Evolutionary conservation across 129 eudicot species (phyloP), one percentile per base, ranked within the genome.

Genomic region (Apium graveolens): DNA sequence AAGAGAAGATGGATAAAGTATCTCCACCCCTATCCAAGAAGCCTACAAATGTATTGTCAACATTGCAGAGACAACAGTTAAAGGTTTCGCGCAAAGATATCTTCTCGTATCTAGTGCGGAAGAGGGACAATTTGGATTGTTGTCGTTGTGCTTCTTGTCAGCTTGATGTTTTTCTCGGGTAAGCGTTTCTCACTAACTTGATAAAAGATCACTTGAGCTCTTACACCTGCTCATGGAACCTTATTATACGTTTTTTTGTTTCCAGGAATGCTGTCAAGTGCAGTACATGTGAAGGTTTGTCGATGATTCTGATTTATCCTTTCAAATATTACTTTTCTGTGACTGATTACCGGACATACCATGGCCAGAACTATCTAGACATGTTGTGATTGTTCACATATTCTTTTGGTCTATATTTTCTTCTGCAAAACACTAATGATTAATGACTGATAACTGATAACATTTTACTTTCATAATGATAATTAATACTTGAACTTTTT

Each of bases 251-350:
- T 24, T 16, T 83, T 18, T 84, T 78, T 60, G 44, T 84, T 66
- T 79, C 78, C 85, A 95, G 97, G 90, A 72, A 78, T 89, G 91
- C 97, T 17, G 93, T 88, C 81, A 86, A 80, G 84, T 96, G 99
- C 86, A 81, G 80, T 86, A 70, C 80, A 68, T 96, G 99, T 76
- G 88, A 90, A 92, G 99, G 99, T 96, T 87, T 78, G 84, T 76
- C 53, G 27, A 74, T 29, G 41, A 70, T 68, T 79, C 29, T 38
- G 32, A 41, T 21, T 18, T 41, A 11, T 72, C 31, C 7, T 77
- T n/a, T 0, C 27, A 14, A 2, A 9, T 31, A 29, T 42, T 39
- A 17, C 41, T 29, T 73, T 49, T 7, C 42, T 29, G n/a, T 44
- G 55, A 65, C 29, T 26, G 5, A 14, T 41, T 60, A 60, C 26